These are phyloP conservation scores for Zizania palustris DNA, from an alignment of 202 grass and related monocot genomes.

Conservation along the genomic window DNA sequence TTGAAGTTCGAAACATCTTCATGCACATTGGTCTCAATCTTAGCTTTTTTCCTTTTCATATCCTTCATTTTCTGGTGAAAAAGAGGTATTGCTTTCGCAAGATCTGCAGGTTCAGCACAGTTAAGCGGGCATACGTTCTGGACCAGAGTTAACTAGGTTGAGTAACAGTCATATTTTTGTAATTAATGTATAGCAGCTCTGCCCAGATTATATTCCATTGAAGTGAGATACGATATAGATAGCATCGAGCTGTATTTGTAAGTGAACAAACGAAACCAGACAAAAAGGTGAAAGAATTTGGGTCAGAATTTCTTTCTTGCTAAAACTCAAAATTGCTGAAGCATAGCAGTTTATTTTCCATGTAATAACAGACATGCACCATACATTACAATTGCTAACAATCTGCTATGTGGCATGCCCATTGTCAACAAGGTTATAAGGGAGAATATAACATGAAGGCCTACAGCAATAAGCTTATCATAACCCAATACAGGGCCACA, in stretches of 20 bases:
- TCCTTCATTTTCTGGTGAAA: slow-evolving; percentile 51
- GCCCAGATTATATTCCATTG: slow-evolving; percentile 9
- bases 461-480: neutral
- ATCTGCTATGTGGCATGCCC: slow-evolving; percentile 11
- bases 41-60: slow-evolving; percentile 46
- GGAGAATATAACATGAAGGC: neutral
- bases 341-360: neutral
- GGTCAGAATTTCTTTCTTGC: slow-evolving; percentile 12
- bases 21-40: slow-evolving; percentile 1
- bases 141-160: slow-evolving; percentile 14
- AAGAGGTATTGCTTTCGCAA: slow-evolving; percentile 44
- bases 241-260: slow-evolving; percentile 7
- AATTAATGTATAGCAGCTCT: neutral
- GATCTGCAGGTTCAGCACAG: slow-evolving; percentile 43
- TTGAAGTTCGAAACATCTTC: slow-evolving; percentile 25
- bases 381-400: neutral
- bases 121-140: slow-evolving; percentile 25
- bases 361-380: neutral
- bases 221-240: neutral
- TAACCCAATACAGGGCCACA: neutral
- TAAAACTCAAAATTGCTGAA: slow-evolving; percentile 20
- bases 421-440: slow-evolving; percentile 18
- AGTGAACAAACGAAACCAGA: neutral
- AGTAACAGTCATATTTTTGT: neutral
- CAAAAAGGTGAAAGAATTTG: slow-evolving; percentile 17